phyloP scores from a whole-genome alignment of 179 eudicot genomes.

The Beta macrorhiza region DNA sequence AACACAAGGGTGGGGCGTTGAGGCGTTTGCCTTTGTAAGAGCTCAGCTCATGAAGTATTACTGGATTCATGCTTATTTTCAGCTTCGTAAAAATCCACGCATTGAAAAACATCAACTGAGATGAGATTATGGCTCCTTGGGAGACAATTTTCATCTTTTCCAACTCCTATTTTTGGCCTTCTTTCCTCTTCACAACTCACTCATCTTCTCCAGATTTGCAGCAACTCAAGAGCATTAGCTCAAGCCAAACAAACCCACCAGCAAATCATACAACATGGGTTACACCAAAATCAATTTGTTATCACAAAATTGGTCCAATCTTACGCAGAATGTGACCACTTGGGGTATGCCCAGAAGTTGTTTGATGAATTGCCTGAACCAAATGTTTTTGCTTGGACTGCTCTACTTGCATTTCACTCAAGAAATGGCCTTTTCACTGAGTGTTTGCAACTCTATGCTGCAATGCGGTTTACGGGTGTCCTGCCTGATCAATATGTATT shows the following conservation, averaged over 20 bases:
- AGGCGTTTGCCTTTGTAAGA: no score
- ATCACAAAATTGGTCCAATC: constrained; percentile 50
- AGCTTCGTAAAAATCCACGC: background rate
- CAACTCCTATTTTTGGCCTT: background rate
- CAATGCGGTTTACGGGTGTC: constrained; percentile 40
- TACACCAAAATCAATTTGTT: constrained; percentile 35
- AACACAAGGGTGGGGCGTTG: no score
- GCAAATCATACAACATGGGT: constrained; percentile 40
- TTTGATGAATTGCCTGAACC: constrained; percentile 50
- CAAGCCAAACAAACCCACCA: constrained; percentile 50
- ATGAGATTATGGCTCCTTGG: constrained; percentile 21
- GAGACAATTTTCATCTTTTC: constrained; percentile 17
- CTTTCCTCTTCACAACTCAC: constrained; percentile 32
- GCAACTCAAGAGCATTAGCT: constrained; percentile 39
- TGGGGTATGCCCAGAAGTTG: constrained; percentile 38
- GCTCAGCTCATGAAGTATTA: background rate
- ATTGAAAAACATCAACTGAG: background rate
- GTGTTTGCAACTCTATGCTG: constrained; percentile 33
- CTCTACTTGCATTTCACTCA: constrained; percentile 44
- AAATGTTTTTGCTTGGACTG: constrained; percentile 61
- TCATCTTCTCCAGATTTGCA: constrained; percentile 46
- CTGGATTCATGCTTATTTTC: background rate
- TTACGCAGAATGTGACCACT: constrained; percentile 39
- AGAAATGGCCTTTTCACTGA: constrained; percentile 31
- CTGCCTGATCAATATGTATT: constrained; percentile 52